Evolutionary conservation across 306 rosid species (phyloP).

Genomic region (Inga oerstediana): DNA sequence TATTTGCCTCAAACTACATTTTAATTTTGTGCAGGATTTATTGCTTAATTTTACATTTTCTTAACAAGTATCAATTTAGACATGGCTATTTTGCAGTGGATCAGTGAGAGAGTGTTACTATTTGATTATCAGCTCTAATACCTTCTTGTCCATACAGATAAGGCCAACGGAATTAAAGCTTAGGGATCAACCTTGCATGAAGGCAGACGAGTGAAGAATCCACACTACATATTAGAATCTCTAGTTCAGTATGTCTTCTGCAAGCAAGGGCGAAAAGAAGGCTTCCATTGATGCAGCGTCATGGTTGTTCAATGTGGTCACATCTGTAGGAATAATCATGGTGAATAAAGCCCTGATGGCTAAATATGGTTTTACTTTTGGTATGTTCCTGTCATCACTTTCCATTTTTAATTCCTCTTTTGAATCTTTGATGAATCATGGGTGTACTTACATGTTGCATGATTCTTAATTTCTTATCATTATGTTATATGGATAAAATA

Average conservation of each 20-base stretch:
- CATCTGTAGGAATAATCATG: conserved; percentile 82
- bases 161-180: conserved; percentile 24
- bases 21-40: not conserved
- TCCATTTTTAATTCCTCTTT: conserved; percentile 13
- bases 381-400: conserved; percentile 40
- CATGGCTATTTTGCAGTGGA: not conserved
- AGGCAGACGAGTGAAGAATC: conserved; percentile 32
- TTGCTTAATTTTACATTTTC: not conserved
- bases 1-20: not conserved
- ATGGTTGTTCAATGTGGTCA: conserved; percentile 85
- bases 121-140: conserved; percentile 30
- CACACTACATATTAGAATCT: conserved; percentile 27
- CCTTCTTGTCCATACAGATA: conserved; percentile 42
- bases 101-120: not conserved
- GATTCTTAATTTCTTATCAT: conserved; percentile 1
- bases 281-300: conserved; percentile 75
- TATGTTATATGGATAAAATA: conserved; percentile 18
- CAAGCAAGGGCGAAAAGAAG: conserved; percentile 69
- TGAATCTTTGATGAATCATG: conserved; percentile 28
- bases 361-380: conserved; percentile 74
- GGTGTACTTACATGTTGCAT: not conserved
- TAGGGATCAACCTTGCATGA: conserved; percentile 35
- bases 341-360: conserved; percentile 88
- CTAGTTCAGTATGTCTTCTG: conserved; percentile 57
- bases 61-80: not conserved